A percentile compares a stretch with the other conserved stretches of the same genome.
These are phyloP conservation scores for Fraxinus americana DNA, from an alignment of 257 asterid genomes.

Conservation along the genomic window DNA sequence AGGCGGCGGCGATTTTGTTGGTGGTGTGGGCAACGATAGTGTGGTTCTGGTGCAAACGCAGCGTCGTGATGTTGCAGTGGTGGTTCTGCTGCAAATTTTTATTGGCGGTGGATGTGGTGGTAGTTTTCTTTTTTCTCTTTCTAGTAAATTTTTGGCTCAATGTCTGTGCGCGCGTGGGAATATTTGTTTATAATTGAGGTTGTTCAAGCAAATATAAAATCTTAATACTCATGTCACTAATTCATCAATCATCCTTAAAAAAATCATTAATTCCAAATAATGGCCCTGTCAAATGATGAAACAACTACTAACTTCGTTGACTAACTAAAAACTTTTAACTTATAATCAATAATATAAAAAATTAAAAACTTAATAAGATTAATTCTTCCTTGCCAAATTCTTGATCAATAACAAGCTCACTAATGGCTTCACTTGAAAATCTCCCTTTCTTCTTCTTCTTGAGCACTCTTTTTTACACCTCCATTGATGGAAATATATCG, in stretches of 20 bases:
- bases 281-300: background rate
- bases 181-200: background rate
- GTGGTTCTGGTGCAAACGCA: too few species aligned
- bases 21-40: too few species aligned
- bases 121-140: too few species aligned
- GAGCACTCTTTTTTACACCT: background rate
- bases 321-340: background rate
- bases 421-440: background rate
- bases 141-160: background rate
- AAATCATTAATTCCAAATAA: background rate
- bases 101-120: too few species aligned
- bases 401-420: background rate
- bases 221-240: background rate
- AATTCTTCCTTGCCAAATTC: background rate
- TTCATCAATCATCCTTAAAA: background rate
- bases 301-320: constrained; percentile 11
- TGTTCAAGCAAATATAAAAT: background rate
- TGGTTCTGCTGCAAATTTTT: too few species aligned
- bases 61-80: too few species aligned
- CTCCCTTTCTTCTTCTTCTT: background rate
- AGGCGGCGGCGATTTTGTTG: too few species aligned
- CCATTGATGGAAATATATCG: background rate
- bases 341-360: background rate
- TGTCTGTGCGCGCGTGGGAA: background rate
- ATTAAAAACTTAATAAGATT: background rate